Conservation (phyloP, 2,329 filamentous ascomycete species). For the Elsinoe arachidis region DNA sequence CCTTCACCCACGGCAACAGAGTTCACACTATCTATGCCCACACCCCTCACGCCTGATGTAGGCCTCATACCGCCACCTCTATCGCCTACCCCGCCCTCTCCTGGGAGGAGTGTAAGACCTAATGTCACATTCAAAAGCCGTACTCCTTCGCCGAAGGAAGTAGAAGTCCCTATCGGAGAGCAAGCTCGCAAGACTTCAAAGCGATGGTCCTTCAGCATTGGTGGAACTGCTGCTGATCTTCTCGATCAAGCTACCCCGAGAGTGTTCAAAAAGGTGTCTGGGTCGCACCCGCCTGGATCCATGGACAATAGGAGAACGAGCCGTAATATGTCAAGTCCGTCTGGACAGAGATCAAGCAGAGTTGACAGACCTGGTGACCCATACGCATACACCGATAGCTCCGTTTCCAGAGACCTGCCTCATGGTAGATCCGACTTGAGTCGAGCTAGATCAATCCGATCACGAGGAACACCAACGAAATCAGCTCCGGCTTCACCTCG, state of each 20-base stretch:
- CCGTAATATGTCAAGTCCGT: conserved; percentile 12
- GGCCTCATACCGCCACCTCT: neutral
- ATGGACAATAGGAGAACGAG: conserved; percentile 8
- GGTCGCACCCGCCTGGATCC: neutral
- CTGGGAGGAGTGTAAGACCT: conserved; percentile 34
- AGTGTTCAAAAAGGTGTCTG: conserved; percentile 12
- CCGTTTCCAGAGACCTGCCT: neutral
- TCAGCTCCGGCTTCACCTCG: neutral
- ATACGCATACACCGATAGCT: conserved; percentile 6
- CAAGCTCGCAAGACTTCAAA: conserved; percentile 40
- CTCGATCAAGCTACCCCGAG: conserved; percentile 8
- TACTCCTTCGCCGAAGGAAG: conserved; percentile 36
- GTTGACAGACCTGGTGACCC: conserved; percentile 6
- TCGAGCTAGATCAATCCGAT: neutral
- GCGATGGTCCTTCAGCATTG: conserved; percentile 28
- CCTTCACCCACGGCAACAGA: conserved; percentile 41
- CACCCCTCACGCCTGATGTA: neutral
- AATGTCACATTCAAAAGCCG: conserved; percentile 22
- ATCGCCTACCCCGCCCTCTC: conserved; percentile 15
- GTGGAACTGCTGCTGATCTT: conserved; percentile 9
- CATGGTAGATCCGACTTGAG: neutral
- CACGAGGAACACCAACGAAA: neutral
- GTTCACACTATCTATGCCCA: conserved; percentile 22
- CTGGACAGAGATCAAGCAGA: conserved; percentile 10
- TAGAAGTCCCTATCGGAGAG: conserved; percentile 56